A percentile compares a stretch with the other conserved stretches of the same genome.
Conservation (phyloP, 2,329 filamentous ascomycete genomes). For the Nothophaeocryptopus gaeumannii region DNA sequence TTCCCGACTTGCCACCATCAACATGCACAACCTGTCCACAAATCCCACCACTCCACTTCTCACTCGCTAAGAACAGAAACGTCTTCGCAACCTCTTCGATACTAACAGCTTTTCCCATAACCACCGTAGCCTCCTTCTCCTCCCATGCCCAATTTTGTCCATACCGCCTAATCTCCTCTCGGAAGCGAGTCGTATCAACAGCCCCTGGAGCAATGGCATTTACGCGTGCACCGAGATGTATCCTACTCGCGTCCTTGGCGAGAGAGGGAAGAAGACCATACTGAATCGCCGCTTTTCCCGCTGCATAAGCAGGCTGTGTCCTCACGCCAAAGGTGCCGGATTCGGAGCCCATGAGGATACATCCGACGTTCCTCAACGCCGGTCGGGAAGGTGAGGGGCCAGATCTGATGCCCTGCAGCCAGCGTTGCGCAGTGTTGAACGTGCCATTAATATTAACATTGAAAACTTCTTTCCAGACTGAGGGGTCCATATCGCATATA, state of each 20-base stretch:
- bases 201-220: constrained; percentile 49
- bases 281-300: constrained; percentile 48
- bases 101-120: constrained; percentile 40
- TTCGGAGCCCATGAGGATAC: constrained; percentile 48
- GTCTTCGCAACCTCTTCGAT: constrained; percentile 44
- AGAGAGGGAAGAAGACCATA: constrained; percentile 43
- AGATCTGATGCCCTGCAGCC: constrained; percentile 40
- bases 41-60: constrained; percentile 45
- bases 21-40: constrained; percentile 48
- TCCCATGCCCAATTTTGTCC: constrained; percentile 40
- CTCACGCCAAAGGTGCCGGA: constrained; percentile 45
- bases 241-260: constrained; percentile 40
- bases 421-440: constrained; percentile 44
- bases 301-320: constrained; percentile 45
- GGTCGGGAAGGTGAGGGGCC: constrained; percentile 15
- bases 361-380: constrained; percentile 35
- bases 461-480: constrained; percentile 42
- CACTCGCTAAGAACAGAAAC: constrained; percentile 48
- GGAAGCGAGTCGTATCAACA: constrained; percentile 45
- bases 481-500: constrained; percentile 42
- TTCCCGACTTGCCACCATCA: constrained; percentile 46
- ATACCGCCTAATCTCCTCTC: constrained; percentile 40
- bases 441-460: constrained; percentile 46
- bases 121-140: constrained; percentile 45
- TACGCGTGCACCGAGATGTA: constrained; percentile 40